Conservation (phyloP, 805 yeast genomes). For the Kodamaea sagamina region DNA sequence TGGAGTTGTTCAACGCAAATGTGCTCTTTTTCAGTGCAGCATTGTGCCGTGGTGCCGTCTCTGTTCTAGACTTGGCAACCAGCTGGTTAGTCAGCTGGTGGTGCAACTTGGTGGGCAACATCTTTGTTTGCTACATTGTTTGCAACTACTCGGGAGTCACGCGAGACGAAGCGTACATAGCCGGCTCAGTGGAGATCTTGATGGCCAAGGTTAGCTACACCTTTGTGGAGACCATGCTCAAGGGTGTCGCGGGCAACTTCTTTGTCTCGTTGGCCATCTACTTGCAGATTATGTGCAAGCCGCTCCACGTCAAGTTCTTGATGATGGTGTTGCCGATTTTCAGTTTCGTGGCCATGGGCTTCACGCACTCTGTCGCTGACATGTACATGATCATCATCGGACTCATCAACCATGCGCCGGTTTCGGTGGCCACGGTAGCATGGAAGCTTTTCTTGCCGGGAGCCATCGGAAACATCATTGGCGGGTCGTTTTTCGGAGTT, state of each 20-base stretch:
- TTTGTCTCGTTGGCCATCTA: slow-evolving; percentile 75
- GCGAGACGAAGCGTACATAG: slow-evolving; percentile 38
- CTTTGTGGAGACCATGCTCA: slow-evolving; percentile 66
- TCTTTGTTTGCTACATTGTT: slow-evolving; percentile 67
- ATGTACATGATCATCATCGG: slow-evolving; percentile 72
- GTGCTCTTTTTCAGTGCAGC: slow-evolving; percentile 72
- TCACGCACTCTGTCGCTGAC: slow-evolving; percentile 81
- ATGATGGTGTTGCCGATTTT: slow-evolving; percentile 69
- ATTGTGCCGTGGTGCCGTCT: slow-evolving; percentile 66
- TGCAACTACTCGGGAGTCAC: slow-evolving; percentile 58
- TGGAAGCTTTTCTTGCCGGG: slow-evolving; percentile 78
- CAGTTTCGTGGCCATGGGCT: slow-evolving; percentile 77
- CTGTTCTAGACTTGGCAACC: slow-evolving; percentile 58
- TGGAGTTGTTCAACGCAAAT: slow-evolving; percentile 75
- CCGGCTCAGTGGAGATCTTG: slow-evolving; percentile 52
- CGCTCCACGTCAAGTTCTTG: slow-evolving; percentile 70
- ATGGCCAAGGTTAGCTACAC: slow-evolving; percentile 43
- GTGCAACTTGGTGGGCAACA: slow-evolving; percentile 62
- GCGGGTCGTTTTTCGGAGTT: slow-evolving; percentile 70
- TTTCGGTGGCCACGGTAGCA: slow-evolving; percentile 62
- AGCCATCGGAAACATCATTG: slow-evolving; percentile 72
- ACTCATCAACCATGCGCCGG: slow-evolving; percentile 62
- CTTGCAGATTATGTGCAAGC: slow-evolving; percentile 75
- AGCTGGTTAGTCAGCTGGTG: slow-evolving; percentile 71
- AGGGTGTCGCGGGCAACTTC: slow-evolving; percentile 75